Percentiles rank a stretch among this genome's conserved stretches.
These are phyloP conservation scores for Collybia mongolica DNA, from an alignment of 768 basidiomycete species.

Conservation along the genomic window DNA sequence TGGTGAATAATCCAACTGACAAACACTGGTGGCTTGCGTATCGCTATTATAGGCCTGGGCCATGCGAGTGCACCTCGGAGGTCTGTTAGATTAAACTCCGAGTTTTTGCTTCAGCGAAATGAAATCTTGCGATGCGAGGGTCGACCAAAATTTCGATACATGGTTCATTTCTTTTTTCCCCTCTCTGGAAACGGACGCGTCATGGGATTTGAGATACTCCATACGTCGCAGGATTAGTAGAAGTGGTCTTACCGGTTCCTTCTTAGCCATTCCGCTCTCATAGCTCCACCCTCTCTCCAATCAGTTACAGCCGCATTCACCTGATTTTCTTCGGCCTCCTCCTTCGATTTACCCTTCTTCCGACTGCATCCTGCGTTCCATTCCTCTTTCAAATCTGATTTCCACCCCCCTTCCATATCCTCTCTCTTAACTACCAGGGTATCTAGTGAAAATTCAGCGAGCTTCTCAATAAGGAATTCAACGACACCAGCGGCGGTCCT, in stretches of 20 bases:
- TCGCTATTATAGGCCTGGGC: too few species aligned
- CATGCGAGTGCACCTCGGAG: not conserved
- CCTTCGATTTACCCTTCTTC: conserved; percentile 31
- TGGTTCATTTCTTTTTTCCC: conserved; percentile 57
- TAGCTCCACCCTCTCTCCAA: conserved; percentile 53
- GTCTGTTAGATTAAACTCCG: conserved; percentile 39
- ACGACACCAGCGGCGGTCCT: conserved; percentile 52
- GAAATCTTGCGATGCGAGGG: conserved; percentile 50
- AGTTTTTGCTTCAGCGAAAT: conserved; percentile 51
- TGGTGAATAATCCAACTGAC: too few species aligned
- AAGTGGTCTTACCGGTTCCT: conserved; percentile 45
- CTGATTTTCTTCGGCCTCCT: conserved; percentile 29
- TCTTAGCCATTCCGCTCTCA: conserved; percentile 56
- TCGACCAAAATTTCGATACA: conserved; percentile 47
- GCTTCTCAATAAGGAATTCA: conserved; percentile 50
- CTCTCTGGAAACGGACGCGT: conserved; percentile 32
- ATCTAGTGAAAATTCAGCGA: conserved; percentile 33
- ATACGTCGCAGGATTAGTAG: conserved; percentile 2
- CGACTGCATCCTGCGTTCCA: conserved; percentile 25
- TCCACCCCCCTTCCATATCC: conserved; percentile 36
- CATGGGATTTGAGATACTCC: conserved; percentile 6
- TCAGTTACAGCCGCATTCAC: conserved; percentile 34
- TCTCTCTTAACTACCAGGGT: conserved; percentile 40
- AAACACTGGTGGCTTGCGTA: too few species aligned
- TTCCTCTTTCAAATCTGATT: conserved; percentile 29